These are phyloP conservation scores for Odonthalia washingtoniensis DNA, from an alignment of 31 red algal species.

Conservation along the genomic window DNA sequence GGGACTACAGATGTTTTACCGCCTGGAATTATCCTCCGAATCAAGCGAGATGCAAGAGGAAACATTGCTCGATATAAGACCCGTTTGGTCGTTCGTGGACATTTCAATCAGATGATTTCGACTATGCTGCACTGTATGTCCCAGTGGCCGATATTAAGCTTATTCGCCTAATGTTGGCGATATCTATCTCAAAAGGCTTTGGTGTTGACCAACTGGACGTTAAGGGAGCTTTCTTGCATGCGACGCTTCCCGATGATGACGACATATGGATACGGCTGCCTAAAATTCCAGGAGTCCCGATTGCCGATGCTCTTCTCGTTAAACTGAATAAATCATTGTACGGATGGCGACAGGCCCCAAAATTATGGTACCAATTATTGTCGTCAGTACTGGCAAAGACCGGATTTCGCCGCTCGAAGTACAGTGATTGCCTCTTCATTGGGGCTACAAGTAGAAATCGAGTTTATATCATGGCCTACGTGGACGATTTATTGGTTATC, in stretches of 20 bases:
- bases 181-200: constrained; percentile 10
- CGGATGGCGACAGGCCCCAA: constrained; percentile 34
- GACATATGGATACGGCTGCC: constrained; percentile 10
- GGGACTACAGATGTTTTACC: background rate
- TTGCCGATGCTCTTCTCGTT: background rate
- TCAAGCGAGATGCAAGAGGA: constrained; percentile 40
- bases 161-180: constrained; percentile 11
- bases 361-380: constrained; percentile 25
- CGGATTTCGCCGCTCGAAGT: background rate
- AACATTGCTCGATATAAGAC: constrained; percentile 35
- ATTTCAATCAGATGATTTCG: constrained; percentile 11
- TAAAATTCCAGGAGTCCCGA: background rate
- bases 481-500: constrained; percentile 39
- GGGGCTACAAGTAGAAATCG: background rate
- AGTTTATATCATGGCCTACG: constrained; percentile 13
- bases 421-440: constrained; percentile 10
- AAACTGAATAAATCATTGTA: constrained; percentile 39
- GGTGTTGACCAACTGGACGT: constrained; percentile 31
- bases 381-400: background rate
- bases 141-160: background rate
- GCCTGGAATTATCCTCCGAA: constrained; percentile 5
- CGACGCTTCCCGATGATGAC: background rate
- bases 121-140: constrained; percentile 23
- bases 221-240: constrained; percentile 49
- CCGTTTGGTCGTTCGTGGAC: constrained; percentile 37